Evolutionary conservation across 2,329 filamentous ascomycete species (phyloP).

Genomic region (Aspergillus fumigatiaffinis): DNA sequence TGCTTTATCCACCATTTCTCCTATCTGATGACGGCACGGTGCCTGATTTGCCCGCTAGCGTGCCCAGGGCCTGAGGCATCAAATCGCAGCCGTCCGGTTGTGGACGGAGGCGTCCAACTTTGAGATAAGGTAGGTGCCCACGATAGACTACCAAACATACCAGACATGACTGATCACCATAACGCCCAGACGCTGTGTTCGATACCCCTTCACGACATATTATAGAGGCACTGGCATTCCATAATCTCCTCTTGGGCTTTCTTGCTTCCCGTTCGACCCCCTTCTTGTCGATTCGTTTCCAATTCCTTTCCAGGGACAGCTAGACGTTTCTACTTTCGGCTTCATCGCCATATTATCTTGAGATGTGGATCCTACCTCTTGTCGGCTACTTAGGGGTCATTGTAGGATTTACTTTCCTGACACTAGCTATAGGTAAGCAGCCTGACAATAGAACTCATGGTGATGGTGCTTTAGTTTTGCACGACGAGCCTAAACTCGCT

Average conservation of each 20-base stretch:
- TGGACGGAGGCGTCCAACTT: background rate
- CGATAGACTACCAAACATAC: background rate
- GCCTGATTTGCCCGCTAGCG: background rate
- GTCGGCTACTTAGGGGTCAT: slow-evolving; percentile 84
- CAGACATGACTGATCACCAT: background rate
- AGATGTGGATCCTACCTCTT: slow-evolving; percentile 93
- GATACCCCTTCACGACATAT: background rate
- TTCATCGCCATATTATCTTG: slow-evolving; percentile 19
- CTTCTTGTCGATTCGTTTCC: background rate
- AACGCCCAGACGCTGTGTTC: background rate
- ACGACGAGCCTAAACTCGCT: background rate
- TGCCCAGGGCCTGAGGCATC: slow-evolving; percentile 10
- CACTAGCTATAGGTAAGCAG: slow-evolving; percentile 74
- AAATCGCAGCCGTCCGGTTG: background rate
- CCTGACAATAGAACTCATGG: background rate
- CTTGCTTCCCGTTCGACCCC: background rate
- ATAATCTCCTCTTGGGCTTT: background rate
- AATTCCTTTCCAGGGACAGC: background rate
- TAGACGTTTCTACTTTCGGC: background rate
- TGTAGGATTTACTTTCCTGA: slow-evolving; percentile 89
- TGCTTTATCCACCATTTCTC: background rate
- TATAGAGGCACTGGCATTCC: background rate
- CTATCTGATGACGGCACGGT: background rate
- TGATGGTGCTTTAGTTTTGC: background rate
- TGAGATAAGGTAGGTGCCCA: background rate